Evolutionary conservation across 805 yeast genomes (phyloP), one percentile per base, ranked within the genome.

Genomic region (Cyberlindnera mrakii): DNA sequence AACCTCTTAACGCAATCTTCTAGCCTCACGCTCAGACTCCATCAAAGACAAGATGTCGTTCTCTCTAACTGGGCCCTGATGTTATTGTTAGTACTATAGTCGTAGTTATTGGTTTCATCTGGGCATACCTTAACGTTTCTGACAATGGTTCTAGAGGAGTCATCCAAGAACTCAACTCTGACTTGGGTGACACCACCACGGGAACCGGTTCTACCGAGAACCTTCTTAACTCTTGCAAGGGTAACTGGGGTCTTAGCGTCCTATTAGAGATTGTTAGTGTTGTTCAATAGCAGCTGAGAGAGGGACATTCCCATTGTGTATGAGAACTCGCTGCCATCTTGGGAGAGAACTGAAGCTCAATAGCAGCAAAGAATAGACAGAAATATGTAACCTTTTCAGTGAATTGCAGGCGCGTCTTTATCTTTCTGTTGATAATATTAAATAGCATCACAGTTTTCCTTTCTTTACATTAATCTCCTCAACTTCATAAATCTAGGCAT

Each of bases 1-100:
- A 44, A 43, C 37, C 32, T 50, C 62, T 75, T 81, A 81, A 81
- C 91, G 86, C 74, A 85, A 77, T 78, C 93, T 82, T 79, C 91
- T 82, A 67, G 98, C 98, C 81, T 91, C 99, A 82, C 99, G 91
- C 81, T 91, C 99, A 62, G 98, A 91, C 81, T 91, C 99, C 96
- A 91, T 93, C 72, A 91, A 82, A 74, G 96, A 93, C 73, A 91
- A 85, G 77, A 93, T 88, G 73, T 91, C 99, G 77, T 91, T 85
- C 76, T 87, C 96, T 74, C 96, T 85, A 72, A 87, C 96, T 72
- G 96, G 95, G 68, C 96, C 96, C 58, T 54, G 43, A 33, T 16
- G 32, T 35, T 16, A 14, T 25, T 41, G 49, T 46, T 49, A 48
- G 51, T 50, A 38, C 23, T 15, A 6, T 13, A 13, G 9, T 30